These are phyloP conservation scores for Magnolia officinalis DNA, from an alignment of 164 flowering plant species.

Conservation along the genomic window DNA sequence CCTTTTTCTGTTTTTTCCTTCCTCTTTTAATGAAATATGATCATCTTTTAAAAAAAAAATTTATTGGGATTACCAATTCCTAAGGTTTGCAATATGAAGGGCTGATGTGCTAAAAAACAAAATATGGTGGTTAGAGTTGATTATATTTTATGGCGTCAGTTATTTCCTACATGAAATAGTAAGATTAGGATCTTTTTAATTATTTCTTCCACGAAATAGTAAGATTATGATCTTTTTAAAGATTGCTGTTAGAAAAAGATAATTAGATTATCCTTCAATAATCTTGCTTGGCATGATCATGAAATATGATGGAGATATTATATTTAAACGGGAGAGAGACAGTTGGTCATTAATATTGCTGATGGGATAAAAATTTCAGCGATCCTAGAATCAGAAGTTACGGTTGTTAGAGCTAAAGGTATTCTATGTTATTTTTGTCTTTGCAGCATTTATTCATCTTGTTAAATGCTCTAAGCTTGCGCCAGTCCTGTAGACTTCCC, in stretches of 20 bases:
- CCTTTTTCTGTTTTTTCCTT: no score
- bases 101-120: background rate
- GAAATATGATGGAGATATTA: background rate
- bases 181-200: background rate
- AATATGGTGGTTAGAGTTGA: background rate
- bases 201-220: background rate
- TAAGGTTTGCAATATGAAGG: background rate
- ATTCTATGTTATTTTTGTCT: background rate
- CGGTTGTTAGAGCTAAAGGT: slow-evolving; percentile 55
- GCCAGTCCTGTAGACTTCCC: no score
- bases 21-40: no score
- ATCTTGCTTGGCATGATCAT: background rate
- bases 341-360: slow-evolving; percentile 75
- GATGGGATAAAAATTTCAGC: slow-evolving; percentile 58
- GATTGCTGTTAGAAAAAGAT: background rate
- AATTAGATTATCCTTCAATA: background rate
- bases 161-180: background rate
- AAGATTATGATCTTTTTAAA: background rate
- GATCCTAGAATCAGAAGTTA: slow-evolving; percentile 53
- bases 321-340: slow-evolving; percentile 67
- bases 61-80: no score
- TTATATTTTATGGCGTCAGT: background rate
- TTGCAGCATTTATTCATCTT: background rate
- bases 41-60: no score
- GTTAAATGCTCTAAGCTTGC: no score